Evolutionary conservation across 2,329 filamentous ascomycete genomes (phyloP), one percentile per base, ranked within the genome.

Genomic region (Fusarium napiforme): DNA sequence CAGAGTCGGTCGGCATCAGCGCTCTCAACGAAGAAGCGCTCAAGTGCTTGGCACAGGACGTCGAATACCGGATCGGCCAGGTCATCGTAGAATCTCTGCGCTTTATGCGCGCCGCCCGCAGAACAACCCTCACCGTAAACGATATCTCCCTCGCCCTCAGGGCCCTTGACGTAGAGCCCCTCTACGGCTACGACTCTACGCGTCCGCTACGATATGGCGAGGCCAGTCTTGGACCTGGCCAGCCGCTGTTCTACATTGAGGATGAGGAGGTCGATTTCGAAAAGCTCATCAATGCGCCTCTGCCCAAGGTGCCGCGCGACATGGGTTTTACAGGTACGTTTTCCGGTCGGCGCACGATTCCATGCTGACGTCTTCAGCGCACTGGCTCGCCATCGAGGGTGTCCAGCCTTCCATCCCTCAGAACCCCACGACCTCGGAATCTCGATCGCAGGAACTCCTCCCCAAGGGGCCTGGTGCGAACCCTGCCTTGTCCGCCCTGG

Each of bases 191-290:
- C 84, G 96, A 98, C 80, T 95, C 95, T 39, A 96, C 94, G 46
- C 88, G 96, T 58, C 94, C 95, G 32, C 85, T 99, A 77, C 90
- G 93, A 61, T 99, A 97, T 79, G 96, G 96, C 58, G 96, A 99
- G 83, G 96, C 96, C 7, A 97, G 93, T 65, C 86, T 99, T 69
- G 96, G 96, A 0, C 95, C 95, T 19, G 95, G 96, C 15, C 96
- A 99, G 83, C 95, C 96, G 60, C 85, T 99, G 28, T 99, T 96
- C 83, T 99, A 99, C 81, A 93, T 99, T 42, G 96, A 99, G 80
- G 96, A 99, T 81, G 96, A 99, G 80, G 96, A 99, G 85, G 92
- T 98, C 61, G 96, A 99, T 83, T 98, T 99, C 80, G 96, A 99
- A 85, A 98, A 98, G 86, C 86, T 99, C 75, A 98, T 99, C 81